Evolutionary conservation across 805 yeast genomes (phyloP), one percentile per base, ranked within the genome.

Genomic region (Cyberlindnera sargentensis): DNA sequence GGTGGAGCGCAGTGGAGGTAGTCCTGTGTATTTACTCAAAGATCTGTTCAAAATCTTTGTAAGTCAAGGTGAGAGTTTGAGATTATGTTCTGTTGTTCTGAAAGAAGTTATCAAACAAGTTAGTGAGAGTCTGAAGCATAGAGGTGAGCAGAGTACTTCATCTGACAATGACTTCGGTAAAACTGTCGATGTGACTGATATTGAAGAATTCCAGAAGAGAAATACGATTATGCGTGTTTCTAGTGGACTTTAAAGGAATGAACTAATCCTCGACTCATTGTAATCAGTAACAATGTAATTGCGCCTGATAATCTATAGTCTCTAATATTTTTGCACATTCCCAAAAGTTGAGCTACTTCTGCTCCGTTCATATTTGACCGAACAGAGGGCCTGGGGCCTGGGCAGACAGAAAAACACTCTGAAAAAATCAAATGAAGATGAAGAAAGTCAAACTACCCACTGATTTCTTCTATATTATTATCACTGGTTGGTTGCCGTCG

Each of bases 41-140:
- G 65, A 65, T 26, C 51, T 78, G 33, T 63, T 73, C 47, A 65
- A 61, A 29, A 65, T 67, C 42, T 77, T 73, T 46, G 61, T 62
- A 25, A 48, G 55, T 1, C 70, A 68, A 39, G 76, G 76, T 7
- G 70, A 65, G 43, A 64, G 67, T 32, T 49, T 67, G 45, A 66
- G 57, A 41, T 51, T 71, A 23, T 58, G 68, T 31, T 47, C 63
- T 4, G 44, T 60, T 31, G 58, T 68, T 6, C 40, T 67, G 36
- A 64, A 61, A 43, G 71, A 69, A 47, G 48, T 65, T 8, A 46
- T 58, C n/a, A 65, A 57, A 41, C 57, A 57, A 42, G 49, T 49
- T 10, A 26, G 40, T 27, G 43, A 41, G 29, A 29, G 43, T 26
- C 23, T 40, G 28, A 46, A 40, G 34, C 34, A 34, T 10, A 41